Evolutionary conservation across 208 protist species (phyloP), one percentile per base, ranked within the genome.

Genomic region (Crithidia fasciculata): DNA sequence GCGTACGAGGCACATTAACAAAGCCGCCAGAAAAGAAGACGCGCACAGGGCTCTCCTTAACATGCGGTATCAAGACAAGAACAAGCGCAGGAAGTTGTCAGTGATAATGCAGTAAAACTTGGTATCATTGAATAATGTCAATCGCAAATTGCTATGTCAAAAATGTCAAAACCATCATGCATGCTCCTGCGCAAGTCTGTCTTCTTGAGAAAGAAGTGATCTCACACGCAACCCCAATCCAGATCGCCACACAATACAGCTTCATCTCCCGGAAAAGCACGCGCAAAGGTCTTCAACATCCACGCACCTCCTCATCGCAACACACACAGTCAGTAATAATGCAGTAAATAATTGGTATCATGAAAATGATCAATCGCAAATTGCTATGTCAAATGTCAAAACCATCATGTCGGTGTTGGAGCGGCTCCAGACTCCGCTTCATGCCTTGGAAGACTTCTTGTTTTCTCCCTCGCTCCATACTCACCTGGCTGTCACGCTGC

Each of bases 61-160:
- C 28, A 28, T 28, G 28, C 28, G 28, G 28, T 28, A 28, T 28
- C 28, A 28, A 28, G 28, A 28, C 28, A 28, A 28, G 28, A 28
- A 28, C 28, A 28, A 28, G 28, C 28, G 28, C 28, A 28, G 28
- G 28, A 28, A 28, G 28, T 28, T 1, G 28, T 66, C 60, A 66
- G 60, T 5, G 45, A 55, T 66, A 54, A 43, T 59, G 64, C 72
- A 71, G 72, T 65, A 74, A 75, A 68, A 56, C 52, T 18, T 80
- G 69, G 69, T 75, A 80, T 81, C 76, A 81, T 59, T 37, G 49
- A 36, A 54, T 43, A 70, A 28, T 28, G 43, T 82, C 71, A 82
- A 78, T 74, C 72, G 77, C 66, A 82, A 77, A 72, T 78, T 78
- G 73, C 73, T 72, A 78, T 72, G 73, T 78, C 63, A 78, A 28